These are phyloP conservation scores for Evernia prunastri DNA, from an alignment of 495 filamentous ascomycete genomes.

Conservation along the genomic window DNA sequence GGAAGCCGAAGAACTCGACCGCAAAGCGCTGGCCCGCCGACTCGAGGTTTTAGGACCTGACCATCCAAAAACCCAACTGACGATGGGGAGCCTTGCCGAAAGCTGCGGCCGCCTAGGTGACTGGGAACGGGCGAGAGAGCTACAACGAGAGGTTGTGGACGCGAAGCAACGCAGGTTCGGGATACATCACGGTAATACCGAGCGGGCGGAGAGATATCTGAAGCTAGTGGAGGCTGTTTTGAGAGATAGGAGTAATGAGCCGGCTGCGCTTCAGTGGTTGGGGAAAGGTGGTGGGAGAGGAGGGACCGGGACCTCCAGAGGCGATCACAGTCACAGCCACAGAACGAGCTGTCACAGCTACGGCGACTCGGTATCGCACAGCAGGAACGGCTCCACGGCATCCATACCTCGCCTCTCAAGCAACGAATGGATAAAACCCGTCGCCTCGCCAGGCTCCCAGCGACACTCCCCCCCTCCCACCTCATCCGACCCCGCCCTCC, in stretches of 20 bases:
- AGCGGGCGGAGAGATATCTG: neutral
- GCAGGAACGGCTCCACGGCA: neutral
- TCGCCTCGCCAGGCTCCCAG: neutral
- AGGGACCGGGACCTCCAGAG: neutral
- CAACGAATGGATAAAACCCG: neutral
- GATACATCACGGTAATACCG: neutral
- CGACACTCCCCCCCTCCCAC: neutral
- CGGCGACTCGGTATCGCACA: neutral
- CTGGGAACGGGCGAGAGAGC: neutral
- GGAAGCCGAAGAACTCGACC: constrained; percentile 30
- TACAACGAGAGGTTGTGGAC: neutral
- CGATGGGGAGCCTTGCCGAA: constrained; percentile 30
- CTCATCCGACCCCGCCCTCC: neutral
- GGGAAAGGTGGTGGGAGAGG: neutral
- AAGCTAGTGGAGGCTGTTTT: neutral
- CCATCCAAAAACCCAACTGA: constrained; percentile 30
- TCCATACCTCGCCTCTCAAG: neutral
- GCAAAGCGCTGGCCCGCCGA: constrained; percentile 25
- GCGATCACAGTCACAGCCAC: neutral
- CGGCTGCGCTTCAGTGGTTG: neutral
- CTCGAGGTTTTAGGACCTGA: constrained; percentile 27
- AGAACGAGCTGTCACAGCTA: neutral
- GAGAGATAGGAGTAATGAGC: neutral
- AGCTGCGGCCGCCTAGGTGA: neutral
- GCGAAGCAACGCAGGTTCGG: neutral